Evolutionary conservation across 2,329 filamentous ascomycete genomes (phyloP), one percentile per base, ranked within the genome.

Genomic region (Monosporascus cannonballus): DNA sequence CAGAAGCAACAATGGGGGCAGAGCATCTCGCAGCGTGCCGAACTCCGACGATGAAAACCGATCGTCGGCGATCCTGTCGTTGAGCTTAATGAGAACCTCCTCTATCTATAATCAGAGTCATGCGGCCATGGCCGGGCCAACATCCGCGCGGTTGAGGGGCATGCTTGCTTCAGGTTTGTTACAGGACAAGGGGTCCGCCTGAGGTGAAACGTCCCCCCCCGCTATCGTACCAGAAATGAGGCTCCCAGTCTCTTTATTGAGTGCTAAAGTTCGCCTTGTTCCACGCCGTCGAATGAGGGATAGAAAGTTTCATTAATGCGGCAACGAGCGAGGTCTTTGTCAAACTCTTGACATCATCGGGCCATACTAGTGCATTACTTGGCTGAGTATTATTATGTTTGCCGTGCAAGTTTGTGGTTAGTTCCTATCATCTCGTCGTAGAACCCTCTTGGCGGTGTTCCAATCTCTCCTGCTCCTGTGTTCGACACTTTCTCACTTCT

Each of bases 111-210:
- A 27, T 17, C 42, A 46, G 20, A 46, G 22, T 18, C 17, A 27
- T 34, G 25, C 37, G 8, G 41, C 36, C 39, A 11, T 39, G 9
- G 6, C 39, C 24, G 22, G 22, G 18, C 22, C 15, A 1, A 30
- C n/a, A n/a, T 18, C 45, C 34, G 54, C 54, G 55, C 51, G 55
- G 56, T 53, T 60, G 56, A 56, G 49, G 56, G 56, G 53, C 46
- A 27, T 9, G 47, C 30, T 14, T 65, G 64, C 63, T 54, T 66
- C 64, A 66, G 59, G 52, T 61, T 51, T 59, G 64, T 65, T 59
- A 60, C 62, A 66, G 57, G 54, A 61, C 62, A 22, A 62, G 57
- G 62, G 61, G 56, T 60, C 42, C 22, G 37, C 44, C 47, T 49
- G 14, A 52, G 57, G 52, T 54, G 54, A 38, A 46, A 46, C 42